These are phyloP conservation scores for Candida bentonensis DNA, from an alignment of 805 yeast species.

Conservation along the genomic window DNA sequence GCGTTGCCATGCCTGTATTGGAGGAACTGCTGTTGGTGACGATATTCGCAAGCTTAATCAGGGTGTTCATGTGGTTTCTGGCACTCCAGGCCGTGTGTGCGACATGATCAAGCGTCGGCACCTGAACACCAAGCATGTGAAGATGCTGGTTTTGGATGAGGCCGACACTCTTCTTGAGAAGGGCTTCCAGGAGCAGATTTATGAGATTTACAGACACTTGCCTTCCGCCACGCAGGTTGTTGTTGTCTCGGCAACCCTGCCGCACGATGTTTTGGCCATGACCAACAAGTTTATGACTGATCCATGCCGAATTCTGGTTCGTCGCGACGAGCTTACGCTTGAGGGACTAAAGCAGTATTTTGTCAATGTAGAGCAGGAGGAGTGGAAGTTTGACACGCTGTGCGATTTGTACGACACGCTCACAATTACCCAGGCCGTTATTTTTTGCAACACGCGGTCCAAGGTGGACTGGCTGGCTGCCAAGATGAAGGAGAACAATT, in stretches of 20 bases:
- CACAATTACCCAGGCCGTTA: conserved; percentile 93
- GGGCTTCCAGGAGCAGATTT: conserved; percentile 92
- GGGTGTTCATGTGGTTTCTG: conserved; percentile 89
- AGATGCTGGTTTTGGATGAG: conserved; percentile 93
- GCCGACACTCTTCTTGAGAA: conserved; percentile 93
- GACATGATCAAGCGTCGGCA: conserved; percentile 90
- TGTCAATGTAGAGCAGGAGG: conserved; percentile 84
- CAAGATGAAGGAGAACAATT: conserved; percentile 60
- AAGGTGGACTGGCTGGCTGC: conserved; percentile 84
- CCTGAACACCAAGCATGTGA: conserved; percentile 68
- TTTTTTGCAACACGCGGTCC: conserved; percentile 90
- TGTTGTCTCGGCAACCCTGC: conserved; percentile 88
- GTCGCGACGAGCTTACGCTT: conserved; percentile 86
- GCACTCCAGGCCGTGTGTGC: conserved; percentile 96
- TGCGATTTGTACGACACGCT: conserved; percentile 91
- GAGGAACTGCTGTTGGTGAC: conserved; percentile 84
- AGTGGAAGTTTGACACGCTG: conserved; percentile 86
- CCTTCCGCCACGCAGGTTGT: conserved; percentile 90
- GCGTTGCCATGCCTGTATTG: conserved; percentile 91
- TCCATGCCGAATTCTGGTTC: conserved; percentile 88
- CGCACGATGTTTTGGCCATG: conserved; percentile 79
- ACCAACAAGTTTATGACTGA: conserved; percentile 89
- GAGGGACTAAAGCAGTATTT: conserved; percentile 93
- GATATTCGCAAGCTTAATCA: conserved; percentile 73
- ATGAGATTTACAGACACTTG: conserved; percentile 78